phyloP scores from a whole-genome alignment of 2,329 filamentous ascomycete genomes.

The Cladophialophora carrionii region DNA sequence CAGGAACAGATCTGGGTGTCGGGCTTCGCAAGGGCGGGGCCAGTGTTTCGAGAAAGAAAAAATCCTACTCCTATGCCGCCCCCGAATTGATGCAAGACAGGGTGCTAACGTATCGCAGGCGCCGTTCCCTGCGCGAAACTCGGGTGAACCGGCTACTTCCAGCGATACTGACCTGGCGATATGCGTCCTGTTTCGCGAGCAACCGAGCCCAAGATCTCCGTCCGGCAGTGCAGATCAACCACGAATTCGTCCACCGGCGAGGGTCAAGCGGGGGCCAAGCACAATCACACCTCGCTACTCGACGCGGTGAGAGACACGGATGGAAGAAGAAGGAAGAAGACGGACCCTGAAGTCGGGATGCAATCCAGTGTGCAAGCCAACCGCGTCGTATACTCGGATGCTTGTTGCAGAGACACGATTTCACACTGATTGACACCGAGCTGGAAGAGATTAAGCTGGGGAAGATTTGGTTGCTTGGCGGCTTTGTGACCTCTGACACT shows the following conservation, averaged over 20 bases:
- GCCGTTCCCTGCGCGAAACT: slow-evolving; percentile 16
- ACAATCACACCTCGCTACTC: slow-evolving; percentile 13
- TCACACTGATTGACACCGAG: not conserved
- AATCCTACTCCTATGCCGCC: not conserved
- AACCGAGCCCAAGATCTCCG: slow-evolving; percentile 24
- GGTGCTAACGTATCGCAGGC: slow-evolving; percentile 11
- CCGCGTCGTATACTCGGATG: slow-evolving; percentile 15
- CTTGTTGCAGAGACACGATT: slow-evolving; percentile 1
- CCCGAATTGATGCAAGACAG: not conserved
- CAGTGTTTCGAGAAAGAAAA: slow-evolving; percentile 1
- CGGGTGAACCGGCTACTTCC: slow-evolving; percentile 28
- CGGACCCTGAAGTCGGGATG: slow-evolving; percentile 9
- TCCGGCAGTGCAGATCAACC: slow-evolving; percentile 27
- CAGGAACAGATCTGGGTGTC: slow-evolving; percentile 25
- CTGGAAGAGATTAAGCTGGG: slow-evolving; percentile 4
- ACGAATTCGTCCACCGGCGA: slow-evolving; percentile 20
- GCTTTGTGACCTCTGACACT: not conserved
- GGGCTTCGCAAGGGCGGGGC: slow-evolving; percentile 10
- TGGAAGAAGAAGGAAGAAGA: slow-evolving; percentile 19
- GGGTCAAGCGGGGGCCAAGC: slow-evolving; percentile 21
- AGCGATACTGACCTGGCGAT: slow-evolving; percentile 14
- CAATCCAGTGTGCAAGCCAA: slow-evolving; percentile 8
- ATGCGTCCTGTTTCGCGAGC: slow-evolving; percentile 19
- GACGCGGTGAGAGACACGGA: slow-evolving; percentile 15
- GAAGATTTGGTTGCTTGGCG: slow-evolving; percentile 4